Evolutionary conservation across 2,329 filamentous ascomycete species (phyloP), one percentile per base, ranked within the genome.

Genomic region (Diaporthe aspalathi): DNA sequence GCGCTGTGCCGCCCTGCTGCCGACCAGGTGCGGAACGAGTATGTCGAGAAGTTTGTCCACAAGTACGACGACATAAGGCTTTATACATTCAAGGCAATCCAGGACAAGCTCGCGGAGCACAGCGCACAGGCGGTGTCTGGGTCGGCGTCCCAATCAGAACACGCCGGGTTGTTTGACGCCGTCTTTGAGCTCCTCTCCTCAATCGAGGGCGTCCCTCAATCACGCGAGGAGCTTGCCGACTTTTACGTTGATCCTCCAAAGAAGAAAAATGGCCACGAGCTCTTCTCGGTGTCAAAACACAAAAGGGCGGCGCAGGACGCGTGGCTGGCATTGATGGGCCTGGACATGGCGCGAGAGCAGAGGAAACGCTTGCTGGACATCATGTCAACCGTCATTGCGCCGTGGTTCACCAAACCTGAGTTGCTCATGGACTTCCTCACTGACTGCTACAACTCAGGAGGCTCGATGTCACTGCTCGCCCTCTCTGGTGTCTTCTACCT

Each of bases 361-460:
- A 91, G 93, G 66, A 98, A 98, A 80, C 85, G 86, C 62, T 87
- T 97, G 2, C 86, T 99, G 60, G 88, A 89, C 72, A 88, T 92
- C 73, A 92, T 97, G 82, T 91, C 93, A 2, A 89, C 89, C 52
- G 90, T 90, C 43, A 94, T 98, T 76, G 92, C 93, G 29, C 95
- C 95, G 0, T 97, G 94, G 93, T 97, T 98, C 81, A 88, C 86
- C 60, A 93, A 94, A 73, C 92, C 94, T 1, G 95, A 98, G 78
- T 87, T 97, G 50, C 87, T 99, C 43, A 94, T 97, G 87, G 96
- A 99, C 83, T 99, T 98, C 81, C 84, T 99, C 69, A 97, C 94
- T n/a, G 94, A 96, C 82, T 97, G 92, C 38, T 98, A 97, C 83
- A 88, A 98, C 77, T 85, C 91, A 9, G 94, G 95, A 66, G 96